Percentiles rank a stretch among this genome's conserved stretches.
Evolutionary conservation across 1,284 basidiomycete species (phyloP).

Genomic region (Trametes hirsuta): DNA sequence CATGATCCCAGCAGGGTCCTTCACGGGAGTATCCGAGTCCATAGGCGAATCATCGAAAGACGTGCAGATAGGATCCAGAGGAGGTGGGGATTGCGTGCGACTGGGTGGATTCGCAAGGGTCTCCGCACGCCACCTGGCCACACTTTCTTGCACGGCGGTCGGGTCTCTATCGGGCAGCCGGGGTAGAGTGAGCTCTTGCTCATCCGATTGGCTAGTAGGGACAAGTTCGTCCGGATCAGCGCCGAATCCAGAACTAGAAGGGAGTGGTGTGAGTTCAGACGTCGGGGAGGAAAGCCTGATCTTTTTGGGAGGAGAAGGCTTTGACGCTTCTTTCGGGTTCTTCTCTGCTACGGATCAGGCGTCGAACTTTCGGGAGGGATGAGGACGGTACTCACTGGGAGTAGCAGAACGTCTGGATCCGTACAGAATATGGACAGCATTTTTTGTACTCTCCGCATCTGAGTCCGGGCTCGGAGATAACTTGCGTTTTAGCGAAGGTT

Average conservation of each 20-base stretch:
- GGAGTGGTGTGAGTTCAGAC: constrained; percentile 16
- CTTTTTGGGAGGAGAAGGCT: constrained; percentile 21
- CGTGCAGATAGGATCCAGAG: constrained; percentile 9
- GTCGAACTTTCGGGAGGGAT: not conserved
- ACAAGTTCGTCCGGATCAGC: constrained; percentile 42
- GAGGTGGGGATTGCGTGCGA: constrained; percentile 6
- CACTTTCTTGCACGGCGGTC: constrained; percentile 39
- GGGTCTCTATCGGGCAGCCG: constrained; percentile 30
- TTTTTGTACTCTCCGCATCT: constrained; percentile 4
- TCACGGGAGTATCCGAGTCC: constrained; percentile 32
- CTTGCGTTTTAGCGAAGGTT: constrained; percentile 29
- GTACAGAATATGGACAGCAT: not conserved
- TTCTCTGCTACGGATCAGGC: constrained; percentile 10
- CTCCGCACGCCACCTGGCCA: constrained; percentile 46
- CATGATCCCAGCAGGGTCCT: not conserved
- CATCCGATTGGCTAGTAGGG: constrained; percentile 73
- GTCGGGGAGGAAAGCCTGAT: constrained; percentile 23
- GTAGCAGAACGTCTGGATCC: not conserved
- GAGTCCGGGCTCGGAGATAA: constrained; percentile 14
- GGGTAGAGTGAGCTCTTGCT: constrained; percentile 52
- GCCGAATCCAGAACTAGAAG: constrained; percentile 20
- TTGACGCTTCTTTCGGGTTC: not conserved
- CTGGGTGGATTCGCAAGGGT: constrained; percentile 13
- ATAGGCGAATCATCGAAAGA: constrained; percentile 19
- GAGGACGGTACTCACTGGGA: not conserved